phyloP scores from a whole-genome alignment of 2,329 filamentous ascomycete genomes.

The Penicillium sp. region DNA sequence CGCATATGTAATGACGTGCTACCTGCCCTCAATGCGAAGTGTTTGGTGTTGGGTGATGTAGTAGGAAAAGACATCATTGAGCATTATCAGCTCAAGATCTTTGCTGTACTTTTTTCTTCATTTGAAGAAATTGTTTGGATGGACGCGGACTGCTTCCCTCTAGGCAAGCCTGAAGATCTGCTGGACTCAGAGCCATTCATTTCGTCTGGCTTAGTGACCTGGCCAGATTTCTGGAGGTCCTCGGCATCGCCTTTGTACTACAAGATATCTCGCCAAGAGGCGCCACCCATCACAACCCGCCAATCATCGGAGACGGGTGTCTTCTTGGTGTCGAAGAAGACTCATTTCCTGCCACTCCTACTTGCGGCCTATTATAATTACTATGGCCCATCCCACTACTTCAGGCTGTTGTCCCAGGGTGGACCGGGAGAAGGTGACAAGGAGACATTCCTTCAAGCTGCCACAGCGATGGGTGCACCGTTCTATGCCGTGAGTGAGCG shows the following conservation, averaged over 20 bases:
- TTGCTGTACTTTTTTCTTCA: conserved; percentile 58
- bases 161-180: conserved; percentile 46
- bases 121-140: conserved; percentile 61
- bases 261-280: conserved; percentile 38
- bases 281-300: conserved; percentile 34
- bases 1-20: conserved; percentile 42
- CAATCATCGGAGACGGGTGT: conserved; percentile 39
- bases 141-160: conserved; percentile 58
- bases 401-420: conserved; percentile 40
- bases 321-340: conserved; percentile 39
- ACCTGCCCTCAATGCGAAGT: conserved; percentile 43
- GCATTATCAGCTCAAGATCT: conserved; percentile 57
- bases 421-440: conserved; percentile 42
- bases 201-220: conserved; percentile 55
- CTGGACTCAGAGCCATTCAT: conserved; percentile 55
- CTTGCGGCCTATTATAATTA: conserved; percentile 41
- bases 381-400: conserved; percentile 39
- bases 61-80: conserved; percentile 40
- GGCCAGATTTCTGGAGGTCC: conserved; percentile 56
- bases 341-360: conserved; percentile 34
- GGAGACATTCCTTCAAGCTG: conserved; percentile 40
- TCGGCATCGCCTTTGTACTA: conserved; percentile 47
- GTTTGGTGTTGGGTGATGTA: conserved; percentile 45
- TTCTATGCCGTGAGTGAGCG: conserved; percentile 40
- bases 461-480: conserved; percentile 31